Base-by-base conservation (phyloP, 2,329 filamentous ascomycete genomes). In the Fusarium compactum region DNA sequence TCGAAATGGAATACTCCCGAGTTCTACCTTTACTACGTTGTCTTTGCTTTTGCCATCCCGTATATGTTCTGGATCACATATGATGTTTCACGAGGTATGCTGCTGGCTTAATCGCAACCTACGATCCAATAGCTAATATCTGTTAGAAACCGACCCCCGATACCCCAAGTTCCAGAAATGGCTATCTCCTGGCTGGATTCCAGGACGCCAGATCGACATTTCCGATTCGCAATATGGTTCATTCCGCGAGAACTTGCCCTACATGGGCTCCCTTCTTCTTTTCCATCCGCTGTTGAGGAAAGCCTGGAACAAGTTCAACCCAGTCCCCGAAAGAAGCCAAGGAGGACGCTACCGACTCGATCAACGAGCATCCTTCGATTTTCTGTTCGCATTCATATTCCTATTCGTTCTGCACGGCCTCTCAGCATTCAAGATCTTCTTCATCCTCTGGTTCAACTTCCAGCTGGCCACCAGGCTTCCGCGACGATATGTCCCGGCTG, bases 61-160 rank as follows among this genome's bases (percentile, higher is more conserved):
- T 87, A 90, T 75, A 99, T 99, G 95, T 94, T 97, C 81, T 97
- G 94, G 84, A 85, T 91, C n/a, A 91, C 92, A 12, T 92, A 94
- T 72, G 89, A 93, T 81, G 94, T 97, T 47, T 99, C 96, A 25
- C 88, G 90, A 81, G 87, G 95, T 95, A 81, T 62, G 85, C 84
- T 43, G 15, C 6, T 34, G 44, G 46, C 27, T 32, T 15, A 16
- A 40, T 5, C 4, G 15, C 15, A 5, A 8, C 15, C 6, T 16
- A 5, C 14, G 20, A 12, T 30, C 3, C 22, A 38, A 4, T 15
- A 41, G 15, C 71, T 77, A 65, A 79, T 56, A 25, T 14, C 14
- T 34, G 51, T 44, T 62, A 97, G 94, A 91, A 64, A 90, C 90
- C 38, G 92, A 98, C 78, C 92, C 93, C 8, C 90, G 92, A 72